These are phyloP conservation scores for Pisolithus albus DNA, from an alignment of 768 basidiomycete genomes.

Conservation along the genomic window DNA sequence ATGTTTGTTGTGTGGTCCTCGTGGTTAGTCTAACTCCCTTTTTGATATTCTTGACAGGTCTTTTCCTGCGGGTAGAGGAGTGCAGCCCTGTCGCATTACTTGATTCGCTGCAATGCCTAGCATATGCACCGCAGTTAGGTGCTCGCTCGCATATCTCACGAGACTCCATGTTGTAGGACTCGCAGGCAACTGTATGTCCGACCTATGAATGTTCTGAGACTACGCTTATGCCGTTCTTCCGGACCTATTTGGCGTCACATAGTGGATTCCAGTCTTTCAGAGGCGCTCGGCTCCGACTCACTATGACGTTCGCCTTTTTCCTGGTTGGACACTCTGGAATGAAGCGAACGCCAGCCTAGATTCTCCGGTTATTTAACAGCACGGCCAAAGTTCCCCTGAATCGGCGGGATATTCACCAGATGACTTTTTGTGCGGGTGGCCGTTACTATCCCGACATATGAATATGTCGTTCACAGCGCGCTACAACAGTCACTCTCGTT, in stretches of 20 bases:
- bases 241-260: slow-evolving; percentile 68
- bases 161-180: slow-evolving; percentile 73
- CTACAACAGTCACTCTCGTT: slow-evolving; percentile 64
- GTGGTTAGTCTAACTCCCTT: too few relatives aligned
- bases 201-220: neutral
- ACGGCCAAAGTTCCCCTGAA: slow-evolving; percentile 78
- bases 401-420: slow-evolving; percentile 38
- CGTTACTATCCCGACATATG: neutral
- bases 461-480: slow-evolving; percentile 39
- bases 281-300: slow-evolving; percentile 60
- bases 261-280: slow-evolving; percentile 58
- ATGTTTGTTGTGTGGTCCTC: too few relatives aligned
- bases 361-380: slow-evolving; percentile 52
- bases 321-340: slow-evolving; percentile 71
- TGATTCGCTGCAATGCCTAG: slow-evolving; percentile 28
- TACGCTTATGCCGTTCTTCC: slow-evolving; percentile 17
- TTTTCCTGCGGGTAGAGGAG: slow-evolving; percentile 21
- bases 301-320: slow-evolving; percentile 48
- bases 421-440: too few relatives aligned
- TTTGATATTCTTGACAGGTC: slow-evolving; percentile 10
- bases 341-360: slow-evolving; percentile 55
- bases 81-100: neutral
- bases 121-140: slow-evolving; percentile 84
- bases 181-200: slow-evolving; percentile 61
- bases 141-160: slow-evolving; percentile 70